phyloP scores from a whole-genome alignment of 1,139 yeast genomes.

The Scheffersomyces stambukii region DNA sequence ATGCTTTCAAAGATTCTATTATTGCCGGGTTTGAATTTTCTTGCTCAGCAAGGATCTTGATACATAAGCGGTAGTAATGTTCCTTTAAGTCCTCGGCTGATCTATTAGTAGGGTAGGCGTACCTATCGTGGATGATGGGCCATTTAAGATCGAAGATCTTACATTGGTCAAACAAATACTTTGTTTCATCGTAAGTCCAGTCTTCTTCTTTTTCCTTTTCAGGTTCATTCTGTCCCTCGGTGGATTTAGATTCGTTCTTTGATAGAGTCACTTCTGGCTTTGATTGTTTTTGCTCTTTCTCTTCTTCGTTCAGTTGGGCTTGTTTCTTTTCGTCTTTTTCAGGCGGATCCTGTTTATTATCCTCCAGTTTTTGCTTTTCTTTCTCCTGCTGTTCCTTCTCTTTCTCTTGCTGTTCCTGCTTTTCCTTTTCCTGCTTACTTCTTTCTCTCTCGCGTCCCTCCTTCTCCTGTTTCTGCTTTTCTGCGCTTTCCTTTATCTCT shows the following conservation, averaged over 20 bases:
- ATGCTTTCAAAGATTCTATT: slow-evolving; percentile 49
- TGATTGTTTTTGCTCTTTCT: slow-evolving; percentile 1
- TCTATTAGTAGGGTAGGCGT: slow-evolving; percentile 34
- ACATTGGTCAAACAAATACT: slow-evolving; percentile 69
- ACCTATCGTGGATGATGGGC: slow-evolving; percentile 81
- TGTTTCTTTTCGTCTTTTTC: not conserved
- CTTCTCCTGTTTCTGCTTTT: slow-evolving; percentile 13
- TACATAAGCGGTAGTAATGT: slow-evolving; percentile 57
- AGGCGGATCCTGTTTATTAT: slow-evolving; percentile 13
- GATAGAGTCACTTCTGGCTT: slow-evolving; percentile 5
- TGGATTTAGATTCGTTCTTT: slow-evolving; percentile 4
- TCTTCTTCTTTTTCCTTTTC: slow-evolving; percentile 5
- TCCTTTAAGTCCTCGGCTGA: slow-evolving; percentile 77
- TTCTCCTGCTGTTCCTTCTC: slow-evolving; percentile 13
- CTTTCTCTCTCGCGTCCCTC: slow-evolving; percentile 11
- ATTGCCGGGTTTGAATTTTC: slow-evolving; percentile 44
- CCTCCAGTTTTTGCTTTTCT: slow-evolving; percentile 13
- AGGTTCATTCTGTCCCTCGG: slow-evolving; percentile 3
- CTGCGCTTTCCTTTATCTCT: slow-evolving; percentile 32
- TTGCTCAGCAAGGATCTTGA: slow-evolving; percentile 42
- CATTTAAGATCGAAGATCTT: slow-evolving; percentile 77
- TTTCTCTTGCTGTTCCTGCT: slow-evolving; percentile 18
- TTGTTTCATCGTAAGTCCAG: slow-evolving; percentile 84
- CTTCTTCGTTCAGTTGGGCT: slow-evolving; percentile 1
- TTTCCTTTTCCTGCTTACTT: slow-evolving; percentile 4